Evolutionary conservation across 495 filamentous ascomycete species (phyloP), one percentile per base, ranked within the genome.

Genomic region (Podospora didyma): DNA sequence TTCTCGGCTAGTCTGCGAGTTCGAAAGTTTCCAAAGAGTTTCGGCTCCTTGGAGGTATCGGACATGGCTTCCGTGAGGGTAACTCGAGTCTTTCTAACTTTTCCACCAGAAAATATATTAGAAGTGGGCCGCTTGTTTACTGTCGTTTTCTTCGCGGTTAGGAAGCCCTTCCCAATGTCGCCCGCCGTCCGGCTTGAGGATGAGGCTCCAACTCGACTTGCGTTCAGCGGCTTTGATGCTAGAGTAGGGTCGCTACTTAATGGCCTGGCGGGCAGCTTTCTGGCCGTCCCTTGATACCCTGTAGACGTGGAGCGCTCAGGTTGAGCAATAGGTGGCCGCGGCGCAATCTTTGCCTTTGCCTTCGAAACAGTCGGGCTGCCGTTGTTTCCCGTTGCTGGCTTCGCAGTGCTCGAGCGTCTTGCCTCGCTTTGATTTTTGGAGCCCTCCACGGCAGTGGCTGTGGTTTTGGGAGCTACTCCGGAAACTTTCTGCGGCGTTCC

Each of bases 11-110:
- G 2, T 39, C 69, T 62, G 12, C 44, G 35, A 12, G 51, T n/a
- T 9, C 59, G 58, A 21, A 39, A 24, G 11, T 56, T 62, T 6
- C 7, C 23, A 22, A 76, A 76, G 2, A 59, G 50, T 46, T 72
- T 72, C 2, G 64, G 65, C 1, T 58, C 51, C 31, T 66, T 73
- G 3, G 67, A 61, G 23, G 69, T 57, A 48, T 75, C 73, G 20
- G 58, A 62, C 62, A 75, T 69, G 7, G 31, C 54, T 14, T 70
- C 66, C 26, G 23, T 51, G 5, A 76, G 51, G 21, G 19, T 49
- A 1, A 45, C 16, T 9, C 67, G 46, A 3, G 17, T 37, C 24
- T 61, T 71, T n/a, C 46, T 56, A 9, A 47, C 54, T 28, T 64
- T 65, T 5, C 69, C 69, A 19, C 51, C 42, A 3, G 59, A 51